phyloP scores from a whole-genome alignment of 768 basidiomycete species.

The Auricularia auricula-judae region DNA sequence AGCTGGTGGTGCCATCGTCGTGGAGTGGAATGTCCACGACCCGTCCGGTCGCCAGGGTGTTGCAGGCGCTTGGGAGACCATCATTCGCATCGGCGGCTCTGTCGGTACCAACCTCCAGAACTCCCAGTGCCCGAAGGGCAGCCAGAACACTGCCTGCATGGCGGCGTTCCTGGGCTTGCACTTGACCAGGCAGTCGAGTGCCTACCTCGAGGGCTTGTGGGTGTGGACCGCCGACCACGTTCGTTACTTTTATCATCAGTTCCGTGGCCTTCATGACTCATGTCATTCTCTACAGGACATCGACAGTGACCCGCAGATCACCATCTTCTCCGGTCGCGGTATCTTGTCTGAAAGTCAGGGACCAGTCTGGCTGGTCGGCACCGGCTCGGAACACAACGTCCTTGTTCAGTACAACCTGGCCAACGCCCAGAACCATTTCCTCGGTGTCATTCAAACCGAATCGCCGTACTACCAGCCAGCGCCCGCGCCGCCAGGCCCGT shows the following conservation, averaged over 20 bases:
- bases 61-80: conserved; percentile 49
- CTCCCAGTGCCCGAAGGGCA: conserved; percentile 24
- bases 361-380: conserved; percentile 12
- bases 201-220: conserved; percentile 16
- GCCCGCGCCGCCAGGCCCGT: conserved; percentile 3
- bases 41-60: conserved; percentile 35
- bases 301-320: conserved; percentile 11
- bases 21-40: conserved; percentile 47
- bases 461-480: conserved; percentile 8
- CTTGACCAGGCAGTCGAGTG: conserved; percentile 29
- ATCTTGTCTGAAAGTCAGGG: conserved; percentile 8
- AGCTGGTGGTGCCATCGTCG: conserved; percentile 47
- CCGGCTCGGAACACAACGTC: conserved; percentile 10
- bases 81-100: conserved; percentile 23
- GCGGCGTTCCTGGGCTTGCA: conserved; percentile 63
- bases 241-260: background rate
- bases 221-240: conserved; percentile 12
- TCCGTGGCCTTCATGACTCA: no score
- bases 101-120: conserved; percentile 15
- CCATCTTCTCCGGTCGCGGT: conserved; percentile 13
- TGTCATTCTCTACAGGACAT: conserved; percentile 2
- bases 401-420: conserved; percentile 12
- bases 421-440: conserved; percentile 10
- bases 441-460: conserved; percentile 13
- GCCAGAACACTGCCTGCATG: conserved; percentile 30